Evolutionary conservation across 208 protist genomes (phyloP).

Genomic region (Herpetomonas muscarum): DNA sequence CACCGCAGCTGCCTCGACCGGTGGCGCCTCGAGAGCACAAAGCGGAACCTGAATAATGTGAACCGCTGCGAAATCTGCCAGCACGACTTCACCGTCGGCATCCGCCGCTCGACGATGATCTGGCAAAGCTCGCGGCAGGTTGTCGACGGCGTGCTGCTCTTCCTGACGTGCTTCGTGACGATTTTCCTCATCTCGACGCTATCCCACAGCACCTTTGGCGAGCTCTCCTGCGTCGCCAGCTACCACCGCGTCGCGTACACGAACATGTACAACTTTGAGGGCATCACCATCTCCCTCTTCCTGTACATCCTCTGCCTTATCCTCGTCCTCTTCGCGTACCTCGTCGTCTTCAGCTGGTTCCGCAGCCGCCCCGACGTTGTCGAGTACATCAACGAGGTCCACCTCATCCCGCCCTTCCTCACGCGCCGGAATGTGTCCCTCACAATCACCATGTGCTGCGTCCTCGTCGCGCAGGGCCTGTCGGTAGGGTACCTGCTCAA

Average conservation of each 20-base stretch:
- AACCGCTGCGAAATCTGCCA: slow-evolving; percentile 80
- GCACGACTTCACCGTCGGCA: slow-evolving; percentile 49
- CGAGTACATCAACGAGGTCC: slow-evolving; percentile 42
- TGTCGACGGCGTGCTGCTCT: slow-evolving; percentile 24
- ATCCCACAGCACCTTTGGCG: slow-evolving; percentile 32
- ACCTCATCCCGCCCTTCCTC: slow-evolving; percentile 55
- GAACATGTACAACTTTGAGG: slow-evolving; percentile 53
- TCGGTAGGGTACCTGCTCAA: slow-evolving; percentile 57
- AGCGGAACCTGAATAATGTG: slow-evolving; percentile 60
- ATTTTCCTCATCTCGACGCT: slow-evolving; percentile 28
- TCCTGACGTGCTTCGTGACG: slow-evolving; percentile 25
- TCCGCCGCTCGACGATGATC: slow-evolving; percentile 36
- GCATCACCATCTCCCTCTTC: slow-evolving; percentile 45
- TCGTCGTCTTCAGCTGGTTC: slow-evolving; percentile 64
- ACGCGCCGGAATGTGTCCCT: slow-evolving; percentile 30
- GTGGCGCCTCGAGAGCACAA: slow-evolving; percentile 74
- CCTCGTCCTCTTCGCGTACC: slow-evolving; percentile 36
- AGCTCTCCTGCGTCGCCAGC: slow-evolving; percentile 45
- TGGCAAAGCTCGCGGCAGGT: slow-evolving; percentile 44
- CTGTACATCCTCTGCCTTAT: slow-evolving; percentile 40
- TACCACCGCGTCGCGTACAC: slow-evolving; percentile 60
- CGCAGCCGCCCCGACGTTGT: slow-evolving; percentile 41
- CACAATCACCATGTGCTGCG: slow-evolving; percentile 24
- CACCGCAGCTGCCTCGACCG: slow-evolving; percentile 72
- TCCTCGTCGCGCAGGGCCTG: slow-evolving; percentile 45